Conservation (phyloP, 176 grass and related monocot species). For the Metroxylon sagu region DNA sequence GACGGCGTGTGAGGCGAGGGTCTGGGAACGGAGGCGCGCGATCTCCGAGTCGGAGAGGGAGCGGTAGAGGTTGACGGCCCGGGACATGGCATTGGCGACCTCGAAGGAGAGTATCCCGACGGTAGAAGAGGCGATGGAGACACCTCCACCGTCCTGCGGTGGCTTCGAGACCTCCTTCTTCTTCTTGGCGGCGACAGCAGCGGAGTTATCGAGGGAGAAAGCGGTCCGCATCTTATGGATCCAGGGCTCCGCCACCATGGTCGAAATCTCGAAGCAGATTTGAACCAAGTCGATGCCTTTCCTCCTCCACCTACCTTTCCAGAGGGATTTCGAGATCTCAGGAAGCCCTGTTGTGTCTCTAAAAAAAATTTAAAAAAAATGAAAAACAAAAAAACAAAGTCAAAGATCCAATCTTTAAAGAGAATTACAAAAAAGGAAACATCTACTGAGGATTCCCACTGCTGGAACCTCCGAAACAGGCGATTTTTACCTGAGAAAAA, state of each 20-base stretch:
- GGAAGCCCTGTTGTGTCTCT: too few species aligned
- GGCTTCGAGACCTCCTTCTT: constrained; percentile 32
- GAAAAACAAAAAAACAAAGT: too few species aligned
- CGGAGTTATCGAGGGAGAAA: constrained; percentile 39
- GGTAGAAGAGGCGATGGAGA: background rate
- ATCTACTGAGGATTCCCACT: too few species aligned
- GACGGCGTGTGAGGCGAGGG: constrained; percentile 57
- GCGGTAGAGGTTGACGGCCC: constrained; percentile 62
- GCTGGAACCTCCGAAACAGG: too few species aligned
- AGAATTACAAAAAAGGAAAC: too few species aligned
- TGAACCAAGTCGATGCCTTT: too few species aligned
- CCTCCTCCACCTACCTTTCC: too few species aligned
- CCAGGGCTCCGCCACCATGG: constrained; percentile 59
- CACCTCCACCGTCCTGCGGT: background rate
- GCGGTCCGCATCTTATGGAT: constrained; percentile 58
- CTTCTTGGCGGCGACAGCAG: constrained; percentile 37
- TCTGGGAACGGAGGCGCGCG: constrained; percentile 31
- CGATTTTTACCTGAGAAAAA: too few species aligned
- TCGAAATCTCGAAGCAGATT: background rate
- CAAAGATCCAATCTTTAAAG: too few species aligned
- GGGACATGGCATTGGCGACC: constrained; percentile 82
- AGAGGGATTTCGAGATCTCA: too few species aligned
- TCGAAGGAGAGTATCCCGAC: constrained; percentile 90
- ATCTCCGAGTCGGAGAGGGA: constrained; percentile 72
- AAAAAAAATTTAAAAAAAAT: too few species aligned